These are phyloP conservation scores for Leccinum truebloodii DNA, from an alignment of 768 basidiomycete genomes.

Conservation along the genomic window DNA sequence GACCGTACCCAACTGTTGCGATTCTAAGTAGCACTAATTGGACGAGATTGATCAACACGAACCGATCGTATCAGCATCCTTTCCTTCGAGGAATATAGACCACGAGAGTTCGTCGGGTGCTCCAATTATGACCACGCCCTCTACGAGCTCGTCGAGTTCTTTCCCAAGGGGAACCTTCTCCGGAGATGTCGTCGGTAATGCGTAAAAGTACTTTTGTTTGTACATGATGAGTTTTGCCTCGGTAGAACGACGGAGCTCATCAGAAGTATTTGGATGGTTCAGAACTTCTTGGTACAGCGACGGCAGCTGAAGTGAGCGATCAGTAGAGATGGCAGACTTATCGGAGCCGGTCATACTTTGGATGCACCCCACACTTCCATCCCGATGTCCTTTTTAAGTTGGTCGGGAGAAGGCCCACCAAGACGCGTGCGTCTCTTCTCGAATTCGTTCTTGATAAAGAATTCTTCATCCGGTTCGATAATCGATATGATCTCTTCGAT, in stretches of 20 bases:
- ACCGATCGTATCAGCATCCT: constrained; percentile 69
- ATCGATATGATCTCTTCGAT: constrained; percentile 72
- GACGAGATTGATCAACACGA: constrained; percentile 27
- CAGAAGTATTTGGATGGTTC: constrained; percentile 76
- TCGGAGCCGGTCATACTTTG: constrained; percentile 41
- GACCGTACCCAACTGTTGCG: constrained; percentile 60
- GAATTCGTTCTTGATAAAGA: constrained; percentile 62
- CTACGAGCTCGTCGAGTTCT: constrained; percentile 71
- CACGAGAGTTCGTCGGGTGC: constrained; percentile 84
- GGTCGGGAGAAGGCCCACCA: constrained; percentile 59
- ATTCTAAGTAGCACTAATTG: constrained; percentile 2
- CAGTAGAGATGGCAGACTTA: constrained; percentile 6
- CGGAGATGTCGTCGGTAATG: constrained; percentile 48
- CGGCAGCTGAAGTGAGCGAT: constrained; percentile 54
- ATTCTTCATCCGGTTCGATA: constrained; percentile 63
- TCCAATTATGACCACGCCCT: constrained; percentile 73
- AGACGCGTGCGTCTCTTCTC: constrained; percentile 78
- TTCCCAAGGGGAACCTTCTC: constrained; percentile 50
- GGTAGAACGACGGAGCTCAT: constrained; percentile 73
- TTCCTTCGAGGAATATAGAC: constrained; percentile 73
- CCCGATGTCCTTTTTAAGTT: constrained; percentile 62
- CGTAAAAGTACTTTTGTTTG: constrained; percentile 59
- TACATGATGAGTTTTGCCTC: constrained; percentile 76
- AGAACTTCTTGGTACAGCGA: constrained; percentile 75
- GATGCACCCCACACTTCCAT: constrained; percentile 65